Evolutionary conservation across 73 alveolate genomes (phyloP).

Genomic region (Uronychia binucleata): DNA sequence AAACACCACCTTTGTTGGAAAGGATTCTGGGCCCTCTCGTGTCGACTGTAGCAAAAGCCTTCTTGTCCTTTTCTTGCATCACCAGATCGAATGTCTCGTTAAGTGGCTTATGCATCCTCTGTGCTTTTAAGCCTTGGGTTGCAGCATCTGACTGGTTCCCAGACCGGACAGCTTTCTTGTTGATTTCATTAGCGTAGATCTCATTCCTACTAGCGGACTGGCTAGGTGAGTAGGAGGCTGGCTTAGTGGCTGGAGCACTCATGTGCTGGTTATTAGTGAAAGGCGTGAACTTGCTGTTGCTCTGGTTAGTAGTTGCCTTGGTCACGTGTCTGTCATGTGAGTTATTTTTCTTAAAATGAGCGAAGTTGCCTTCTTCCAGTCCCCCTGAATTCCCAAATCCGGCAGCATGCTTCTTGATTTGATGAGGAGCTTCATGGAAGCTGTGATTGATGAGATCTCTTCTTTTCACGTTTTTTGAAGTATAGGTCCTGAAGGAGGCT

Average conservation of each 20-base stretch:
- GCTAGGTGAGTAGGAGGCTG: not conserved
- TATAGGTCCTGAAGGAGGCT: not conserved
- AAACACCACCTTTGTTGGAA: not conserved
- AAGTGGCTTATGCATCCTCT: not conserved
- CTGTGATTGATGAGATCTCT: not conserved
- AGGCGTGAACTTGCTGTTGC: not conserved
- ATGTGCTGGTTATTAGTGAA: too few relatives aligned
- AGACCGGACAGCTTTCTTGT: not conserved
- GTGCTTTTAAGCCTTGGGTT: too few relatives aligned
- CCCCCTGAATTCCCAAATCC: too few relatives aligned
- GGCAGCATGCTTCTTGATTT: not conserved
- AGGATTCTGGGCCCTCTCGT: not conserved
- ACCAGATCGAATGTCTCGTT: not conserved
- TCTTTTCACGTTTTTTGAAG: not conserved
- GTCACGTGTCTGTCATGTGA: not conserved
- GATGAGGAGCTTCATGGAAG: not conserved
- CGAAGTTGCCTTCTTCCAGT: not conserved
- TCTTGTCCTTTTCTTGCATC: not conserved
- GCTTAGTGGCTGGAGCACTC: not conserved
- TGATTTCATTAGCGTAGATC: not conserved
- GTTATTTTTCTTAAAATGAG: not conserved
- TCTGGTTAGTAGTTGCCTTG: not conserved
- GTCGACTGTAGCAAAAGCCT: not conserved
- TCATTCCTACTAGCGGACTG: not conserved
- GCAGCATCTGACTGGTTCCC: too few relatives aligned